These are phyloP conservation scores for Trapa incisa DNA, from an alignment of 345 rosid species.

Conservation along the genomic window DNA sequence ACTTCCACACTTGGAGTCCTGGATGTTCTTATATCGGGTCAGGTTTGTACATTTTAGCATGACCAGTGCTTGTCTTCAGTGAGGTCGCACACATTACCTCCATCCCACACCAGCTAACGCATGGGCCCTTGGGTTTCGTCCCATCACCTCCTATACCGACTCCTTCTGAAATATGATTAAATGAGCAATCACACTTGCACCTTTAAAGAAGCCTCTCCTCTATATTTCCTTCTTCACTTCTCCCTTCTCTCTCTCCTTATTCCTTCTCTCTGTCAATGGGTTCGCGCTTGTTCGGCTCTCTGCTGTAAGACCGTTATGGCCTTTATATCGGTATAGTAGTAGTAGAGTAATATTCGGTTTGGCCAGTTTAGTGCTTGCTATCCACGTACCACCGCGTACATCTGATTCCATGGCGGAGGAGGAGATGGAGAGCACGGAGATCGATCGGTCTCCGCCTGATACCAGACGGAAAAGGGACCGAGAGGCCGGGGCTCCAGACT, in stretches of 20 bases:
- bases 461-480: not conserved
- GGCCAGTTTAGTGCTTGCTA: no score
- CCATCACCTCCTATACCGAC: no score
- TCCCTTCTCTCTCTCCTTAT: not conserved
- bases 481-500: conserved; percentile 15
- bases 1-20: no score
- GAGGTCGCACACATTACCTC: no score
- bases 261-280: not conserved
- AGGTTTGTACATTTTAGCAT: no score
- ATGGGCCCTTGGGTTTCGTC: no score
- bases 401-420: conserved; percentile 2
- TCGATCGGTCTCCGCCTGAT: not conserved
- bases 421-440: conserved; percentile 2
- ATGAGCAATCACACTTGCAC: not conserved
- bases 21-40: no score
- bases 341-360: not conserved
- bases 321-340: not conserved
- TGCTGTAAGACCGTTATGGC: not conserved
- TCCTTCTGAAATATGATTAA: no score
- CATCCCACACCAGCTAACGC: no score
- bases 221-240: not conserved
- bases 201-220: conserved; percentile 2
- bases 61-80: no score
- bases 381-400: not conserved
- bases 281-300: no score